phyloP scores from a whole-genome alignment of 202 grass and related monocot genomes.

The Schoenoplectus triqueter region DNA sequence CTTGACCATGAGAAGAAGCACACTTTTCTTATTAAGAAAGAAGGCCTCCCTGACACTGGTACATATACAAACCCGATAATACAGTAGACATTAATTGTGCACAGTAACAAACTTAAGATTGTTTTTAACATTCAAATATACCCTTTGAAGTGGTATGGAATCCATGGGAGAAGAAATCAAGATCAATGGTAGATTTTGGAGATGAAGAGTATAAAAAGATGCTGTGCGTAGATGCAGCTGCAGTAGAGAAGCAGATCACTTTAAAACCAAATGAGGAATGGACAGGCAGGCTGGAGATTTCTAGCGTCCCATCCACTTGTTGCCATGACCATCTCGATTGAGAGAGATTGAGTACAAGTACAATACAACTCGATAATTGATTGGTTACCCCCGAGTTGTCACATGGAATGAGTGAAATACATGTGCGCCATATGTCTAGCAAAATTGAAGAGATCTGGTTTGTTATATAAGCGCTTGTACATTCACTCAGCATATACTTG shows the following conservation, averaged over 20 bases:
- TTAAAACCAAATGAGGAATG: conserved; percentile 90
- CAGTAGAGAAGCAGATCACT: conserved; percentile 58
- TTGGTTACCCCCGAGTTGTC: no score
- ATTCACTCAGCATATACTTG: no score
- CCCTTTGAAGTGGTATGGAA: conserved; percentile 78
- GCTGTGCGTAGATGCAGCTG: conserved; percentile 77
- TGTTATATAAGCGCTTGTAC: no score
- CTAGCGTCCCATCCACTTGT: conserved; percentile 67
- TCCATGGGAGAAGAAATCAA: conserved; percentile 92
- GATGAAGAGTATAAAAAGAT: conserved; percentile 96
- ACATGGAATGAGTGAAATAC: no score
- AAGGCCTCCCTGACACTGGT: conserved; percentile 88
- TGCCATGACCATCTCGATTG: conserved; percentile 82
- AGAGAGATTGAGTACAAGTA: conserved; percentile 33
- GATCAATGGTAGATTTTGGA: conserved; percentile 65
- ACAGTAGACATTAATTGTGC: not conserved
- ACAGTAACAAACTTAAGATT: not conserved
- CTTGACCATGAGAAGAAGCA: conserved; percentile 96
- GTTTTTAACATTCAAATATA: not conserved
- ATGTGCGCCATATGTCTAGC: no score
- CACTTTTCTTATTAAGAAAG: conserved; percentile 78
- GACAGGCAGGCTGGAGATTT: conserved; percentile 78
- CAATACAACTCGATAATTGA: not conserved
- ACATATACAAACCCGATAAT: not conserved
- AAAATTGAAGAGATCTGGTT: no score